Base-by-base conservation (phyloP, 768 basidiomycete genomes). In the Suillus tomentosus region DNA sequence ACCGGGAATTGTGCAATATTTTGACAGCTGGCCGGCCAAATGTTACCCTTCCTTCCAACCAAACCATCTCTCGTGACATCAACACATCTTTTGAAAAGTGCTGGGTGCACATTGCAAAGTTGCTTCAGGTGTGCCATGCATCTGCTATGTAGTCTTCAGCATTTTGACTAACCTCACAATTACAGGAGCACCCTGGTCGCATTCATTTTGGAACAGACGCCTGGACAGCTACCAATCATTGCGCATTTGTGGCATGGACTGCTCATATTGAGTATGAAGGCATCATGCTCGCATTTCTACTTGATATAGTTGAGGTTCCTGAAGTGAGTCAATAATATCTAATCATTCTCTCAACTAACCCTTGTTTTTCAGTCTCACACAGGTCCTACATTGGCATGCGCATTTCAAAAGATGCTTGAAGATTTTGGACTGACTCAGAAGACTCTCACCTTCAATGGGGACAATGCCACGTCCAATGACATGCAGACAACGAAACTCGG, bases 261-360 rank as follows among this genome's bases (percentile, higher is more conserved):
- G 73, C 76, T 1, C 74, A 76, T 45, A 65, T 74, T 10, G 64
- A 71, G 15, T 39, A 71, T 15, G 37, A 75, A 3, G 75, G 76
- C 0, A 11, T 63, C 5, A 66, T 66, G 0, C 39, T 76, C 2
- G 14, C 42, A 0, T 56, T 78, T n/a, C 34, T 73, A 2, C 53
- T 79, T 1, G 78, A 79, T 63, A 42, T 77, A 3, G 66, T 75
- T 17, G 75, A 78, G 59, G 73, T 78, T 7, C 61, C 72, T 2
- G 19, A 2, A 73, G 74, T 54, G 64, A 79, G 1, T 78, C 73
- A 0, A 58, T 11, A 1, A 65, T 60, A 0, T 70, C 15, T 42
- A 42, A 42, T 42, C 27, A 27, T 27, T 27, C 0, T 27, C 27
- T 27, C 3, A 3, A 27, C 3, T 27, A 0, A 27, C 27, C 27